Evolutionary conservation across 2,329 filamentous ascomycete species (phyloP).

Genomic region (Tolypocladium sp.): DNA sequence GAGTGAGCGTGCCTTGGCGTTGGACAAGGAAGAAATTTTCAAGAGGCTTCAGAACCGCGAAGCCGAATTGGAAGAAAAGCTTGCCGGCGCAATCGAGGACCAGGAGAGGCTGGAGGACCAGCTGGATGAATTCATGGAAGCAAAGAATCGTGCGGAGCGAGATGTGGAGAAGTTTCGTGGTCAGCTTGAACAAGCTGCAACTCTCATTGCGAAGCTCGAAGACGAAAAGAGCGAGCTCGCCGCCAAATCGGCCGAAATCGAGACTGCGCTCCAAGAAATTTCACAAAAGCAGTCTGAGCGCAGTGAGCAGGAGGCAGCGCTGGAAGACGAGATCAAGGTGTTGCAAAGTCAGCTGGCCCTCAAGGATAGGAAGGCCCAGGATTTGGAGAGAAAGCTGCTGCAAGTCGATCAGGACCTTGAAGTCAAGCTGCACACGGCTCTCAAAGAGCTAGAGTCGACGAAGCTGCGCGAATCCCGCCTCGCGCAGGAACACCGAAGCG

Average conservation of each 20-base stretch:
- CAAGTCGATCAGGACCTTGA: slow-evolving; percentile 84
- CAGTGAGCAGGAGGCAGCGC: slow-evolving; percentile 63
- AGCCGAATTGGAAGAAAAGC: slow-evolving; percentile 82
- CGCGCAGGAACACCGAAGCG: slow-evolving; percentile 67
- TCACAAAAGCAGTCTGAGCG: slow-evolving; percentile 63
- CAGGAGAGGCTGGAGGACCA: slow-evolving; percentile 92
- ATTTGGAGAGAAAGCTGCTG: slow-evolving; percentile 75
- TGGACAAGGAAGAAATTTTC: slow-evolving; percentile 99
- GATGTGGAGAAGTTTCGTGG: slow-evolving; percentile 69
- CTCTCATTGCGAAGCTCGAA: slow-evolving; percentile 78
- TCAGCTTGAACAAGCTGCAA: slow-evolving; percentile 85
- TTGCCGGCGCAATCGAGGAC: slow-evolving; percentile 84
- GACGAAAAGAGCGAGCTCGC: slow-evolving; percentile 73
- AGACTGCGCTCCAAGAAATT: slow-evolving; percentile 61
- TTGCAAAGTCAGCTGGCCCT: slow-evolving; percentile 81
- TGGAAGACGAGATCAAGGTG: slow-evolving; percentile 82
- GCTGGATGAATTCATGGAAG: slow-evolving; percentile 76
- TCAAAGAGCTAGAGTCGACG: slow-evolving; percentile 68
- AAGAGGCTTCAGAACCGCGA: slow-evolving; percentile 91
- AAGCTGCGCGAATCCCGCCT: slow-evolving; percentile 70
- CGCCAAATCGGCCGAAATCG: slow-evolving; percentile 57
- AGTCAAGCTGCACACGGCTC: slow-evolving; percentile 67
- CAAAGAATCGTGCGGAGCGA: slow-evolving; percentile 81
- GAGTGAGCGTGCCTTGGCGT: slow-evolving; percentile 85
- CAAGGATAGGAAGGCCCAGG: slow-evolving; percentile 82